Conservation (phyloP, 1,284 basidiomycete species). For the Ganoderma multipileum region DNA sequence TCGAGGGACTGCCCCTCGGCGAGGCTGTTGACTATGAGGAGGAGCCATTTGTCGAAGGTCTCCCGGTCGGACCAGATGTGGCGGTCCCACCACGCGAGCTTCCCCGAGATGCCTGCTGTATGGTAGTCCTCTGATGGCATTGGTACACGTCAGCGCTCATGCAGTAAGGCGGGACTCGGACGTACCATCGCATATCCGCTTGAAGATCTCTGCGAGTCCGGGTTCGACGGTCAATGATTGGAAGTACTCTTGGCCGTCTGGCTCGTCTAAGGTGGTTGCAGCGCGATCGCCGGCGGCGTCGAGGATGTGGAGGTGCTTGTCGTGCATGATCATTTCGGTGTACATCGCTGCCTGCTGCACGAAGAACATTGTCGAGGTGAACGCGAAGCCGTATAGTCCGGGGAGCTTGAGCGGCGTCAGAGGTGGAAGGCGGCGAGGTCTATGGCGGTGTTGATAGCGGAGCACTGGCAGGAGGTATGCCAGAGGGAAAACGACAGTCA, state of each 20-base stretch:
- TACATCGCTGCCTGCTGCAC: neutral
- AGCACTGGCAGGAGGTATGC: slow-evolving; percentile 8
- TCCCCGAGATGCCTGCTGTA: neutral
- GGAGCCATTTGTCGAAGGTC: neutral
- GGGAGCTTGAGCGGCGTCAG: slow-evolving; percentile 5
- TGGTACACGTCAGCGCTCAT: neutral
- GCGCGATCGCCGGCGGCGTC: neutral
- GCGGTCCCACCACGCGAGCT: slow-evolving; percentile 9
- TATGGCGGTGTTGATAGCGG: slow-evolving; percentile 8
- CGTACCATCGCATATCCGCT: neutral
- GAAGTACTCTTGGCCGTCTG: neutral
- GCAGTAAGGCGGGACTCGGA: neutral
- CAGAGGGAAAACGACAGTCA: neutral
- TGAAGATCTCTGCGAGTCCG: neutral
- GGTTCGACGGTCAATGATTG: neutral
- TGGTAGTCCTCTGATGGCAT: neutral
- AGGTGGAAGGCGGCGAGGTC: slow-evolving; percentile 1
- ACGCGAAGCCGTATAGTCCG: slow-evolving; percentile 2
- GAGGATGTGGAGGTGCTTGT: neutral
- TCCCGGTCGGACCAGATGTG: slow-evolving; percentile 3
- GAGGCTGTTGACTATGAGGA: too few relatives aligned
- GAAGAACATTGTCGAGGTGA: neutral
- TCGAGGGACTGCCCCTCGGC: too few relatives aligned
- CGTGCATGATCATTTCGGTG: neutral
- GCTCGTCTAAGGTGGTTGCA: neutral